Conservation (phyloP, 2,329 filamentous ascomycete genomes). For the Graphium sp. region DNA sequence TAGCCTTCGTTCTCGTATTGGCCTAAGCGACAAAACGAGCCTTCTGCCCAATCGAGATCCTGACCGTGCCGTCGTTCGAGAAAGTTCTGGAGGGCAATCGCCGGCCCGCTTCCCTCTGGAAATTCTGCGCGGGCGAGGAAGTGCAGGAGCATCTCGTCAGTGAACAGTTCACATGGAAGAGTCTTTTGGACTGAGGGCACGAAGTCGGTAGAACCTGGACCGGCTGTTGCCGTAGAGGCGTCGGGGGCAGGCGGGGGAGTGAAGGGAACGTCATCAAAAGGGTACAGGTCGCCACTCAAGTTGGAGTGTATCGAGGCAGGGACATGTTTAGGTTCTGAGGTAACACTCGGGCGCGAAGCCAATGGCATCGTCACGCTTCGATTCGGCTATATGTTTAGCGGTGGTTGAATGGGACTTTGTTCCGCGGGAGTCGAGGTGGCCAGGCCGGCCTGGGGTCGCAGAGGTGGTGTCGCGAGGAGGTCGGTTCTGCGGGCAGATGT, state of each 20-base stretch:
- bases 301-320: slow-evolving; percentile 8
- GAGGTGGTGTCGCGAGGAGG: slow-evolving; percentile 11
- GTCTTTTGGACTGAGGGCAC: slow-evolving; percentile 2
- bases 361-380: too few species aligned
- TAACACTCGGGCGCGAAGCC: too few species aligned
- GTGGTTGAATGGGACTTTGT: too few species aligned
- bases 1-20: slow-evolving; percentile 19
- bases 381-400: too few species aligned
- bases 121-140: slow-evolving; percentile 23
- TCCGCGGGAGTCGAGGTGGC: too few species aligned
- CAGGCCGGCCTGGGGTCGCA: slow-evolving; percentile 11
- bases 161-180: too few species aligned
- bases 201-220: background rate
- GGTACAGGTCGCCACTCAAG: background rate
- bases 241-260: slow-evolving; percentile 6
- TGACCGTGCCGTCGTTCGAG: slow-evolving; percentile 12
- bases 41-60: slow-evolving; percentile 14
- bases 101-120: slow-evolving; percentile 18
- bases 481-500: slow-evolving; percentile 6
- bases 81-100: slow-evolving; percentile 18
- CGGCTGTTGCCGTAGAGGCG: background rate
- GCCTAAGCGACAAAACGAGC: slow-evolving; percentile 17
- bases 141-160: slow-evolving; percentile 22
- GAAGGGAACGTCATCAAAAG: slow-evolving; percentile 8
- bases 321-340: slow-evolving; percentile 5